These are phyloP conservation scores for Venturia effusa DNA, from an alignment of 2,329 filamentous ascomycete genomes.

Conservation along the genomic window DNA sequence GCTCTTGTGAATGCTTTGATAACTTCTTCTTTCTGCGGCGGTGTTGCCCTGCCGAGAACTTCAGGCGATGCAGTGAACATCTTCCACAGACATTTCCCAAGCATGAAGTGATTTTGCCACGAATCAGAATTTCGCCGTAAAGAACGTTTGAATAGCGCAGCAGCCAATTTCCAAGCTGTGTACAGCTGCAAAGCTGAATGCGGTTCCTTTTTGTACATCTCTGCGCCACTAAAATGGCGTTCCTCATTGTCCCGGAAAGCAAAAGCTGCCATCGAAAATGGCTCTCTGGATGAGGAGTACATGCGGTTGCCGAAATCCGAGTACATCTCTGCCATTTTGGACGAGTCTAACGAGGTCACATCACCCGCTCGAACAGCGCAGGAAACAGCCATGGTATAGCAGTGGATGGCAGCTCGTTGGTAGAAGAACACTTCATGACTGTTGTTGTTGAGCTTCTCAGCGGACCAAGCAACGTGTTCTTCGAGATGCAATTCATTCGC, in stretches of 20 bases:
- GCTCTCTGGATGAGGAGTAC: constrained; percentile 58
- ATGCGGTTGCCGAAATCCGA: constrained; percentile 57
- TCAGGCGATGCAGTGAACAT: constrained; percentile 44
- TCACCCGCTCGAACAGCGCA: constrained; percentile 48
- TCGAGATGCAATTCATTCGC: constrained; percentile 82
- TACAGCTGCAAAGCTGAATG: constrained; percentile 49
- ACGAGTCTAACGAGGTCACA: constrained; percentile 37
- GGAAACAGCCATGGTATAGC: constrained; percentile 58
- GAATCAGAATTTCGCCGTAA: constrained; percentile 47
- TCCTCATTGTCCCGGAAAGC: constrained; percentile 46
- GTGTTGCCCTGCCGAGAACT: constrained; percentile 22
- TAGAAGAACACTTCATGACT: constrained; percentile 56
- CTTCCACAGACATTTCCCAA: constrained; percentile 63
- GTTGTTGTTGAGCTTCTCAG: constrained; percentile 80
- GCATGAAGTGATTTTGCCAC: constrained; percentile 60
- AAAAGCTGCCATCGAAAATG: constrained; percentile 58
- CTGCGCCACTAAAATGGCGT: constrained; percentile 47
- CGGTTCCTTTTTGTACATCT: constrained; percentile 46
- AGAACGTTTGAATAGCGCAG: constrained; percentile 48
- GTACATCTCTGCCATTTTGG: constrained; percentile 54
- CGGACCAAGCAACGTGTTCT: constrained; percentile 77
- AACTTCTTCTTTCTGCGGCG: constrained; percentile 29
- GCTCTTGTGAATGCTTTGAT: constrained; percentile 47
- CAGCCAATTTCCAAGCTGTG: constrained; percentile 55
- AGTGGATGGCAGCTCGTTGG: constrained; percentile 74